phyloP scores from a whole-genome alignment of 257 asterid species.

The Nicotiana otophora region DNA sequence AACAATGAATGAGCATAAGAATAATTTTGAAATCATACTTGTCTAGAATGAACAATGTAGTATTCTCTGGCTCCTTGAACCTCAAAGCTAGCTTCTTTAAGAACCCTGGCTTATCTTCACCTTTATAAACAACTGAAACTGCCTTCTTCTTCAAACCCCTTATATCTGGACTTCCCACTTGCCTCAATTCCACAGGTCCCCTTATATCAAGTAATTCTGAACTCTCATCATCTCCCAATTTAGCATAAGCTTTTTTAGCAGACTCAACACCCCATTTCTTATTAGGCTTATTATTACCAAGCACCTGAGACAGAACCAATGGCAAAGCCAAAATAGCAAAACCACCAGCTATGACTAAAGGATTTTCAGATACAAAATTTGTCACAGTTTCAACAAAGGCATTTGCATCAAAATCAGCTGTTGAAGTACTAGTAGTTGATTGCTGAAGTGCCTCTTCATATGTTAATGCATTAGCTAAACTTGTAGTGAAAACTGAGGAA shows the following conservation, averaged over 20 bases:
- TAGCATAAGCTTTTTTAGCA: constrained; percentile 70
- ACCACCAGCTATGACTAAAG: constrained; percentile 56
- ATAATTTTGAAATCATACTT: constrained; percentile 52
- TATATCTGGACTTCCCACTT: constrained; percentile 72
- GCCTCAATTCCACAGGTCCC: constrained; percentile 30
- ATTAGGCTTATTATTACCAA: constrained; percentile 44
- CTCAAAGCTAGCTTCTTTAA: constrained; percentile 66
- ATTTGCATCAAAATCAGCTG: constrained; percentile 39
- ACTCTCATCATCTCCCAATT: constrained; percentile 58
- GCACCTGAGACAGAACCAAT: constrained; percentile 51
- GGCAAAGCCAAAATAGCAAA: constrained; percentile 60
- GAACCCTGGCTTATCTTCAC: constrained; percentile 82
- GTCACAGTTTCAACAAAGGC: constrained; percentile 43
- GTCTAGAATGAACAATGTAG: constrained; percentile 87
- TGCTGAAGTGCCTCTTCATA: constrained; percentile 78
- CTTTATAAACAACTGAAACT: constrained; percentile 50
- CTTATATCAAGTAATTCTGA: constrained; percentile 80
- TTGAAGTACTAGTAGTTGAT: constrained; percentile 23
- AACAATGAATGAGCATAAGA: neutral
- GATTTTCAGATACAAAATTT: constrained; percentile 49
- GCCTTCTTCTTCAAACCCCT: constrained; percentile 74
- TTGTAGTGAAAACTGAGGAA: constrained; percentile 49
- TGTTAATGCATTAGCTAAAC: constrained; percentile 61
- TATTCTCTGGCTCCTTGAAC: constrained; percentile 78
- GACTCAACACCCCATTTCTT: constrained; percentile 82